Percentiles rank a stretch among this genome's conserved stretches.
phyloP scores from a whole-genome alignment of 1,284 basidiomycete species.

The Moesziomyces globuligerus region DNA sequence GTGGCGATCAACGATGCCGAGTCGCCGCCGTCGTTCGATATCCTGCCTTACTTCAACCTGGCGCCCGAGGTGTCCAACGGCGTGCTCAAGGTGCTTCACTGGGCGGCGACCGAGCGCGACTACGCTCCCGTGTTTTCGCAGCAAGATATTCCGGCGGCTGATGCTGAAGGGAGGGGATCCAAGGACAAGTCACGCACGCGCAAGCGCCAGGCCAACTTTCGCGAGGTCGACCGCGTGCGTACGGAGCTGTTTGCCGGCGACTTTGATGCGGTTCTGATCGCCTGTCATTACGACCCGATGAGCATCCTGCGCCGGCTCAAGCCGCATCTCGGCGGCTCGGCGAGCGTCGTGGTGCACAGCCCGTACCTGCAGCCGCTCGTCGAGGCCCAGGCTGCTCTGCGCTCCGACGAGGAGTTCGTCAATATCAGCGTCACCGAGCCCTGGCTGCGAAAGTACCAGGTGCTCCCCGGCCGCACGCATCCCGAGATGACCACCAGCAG shows the following conservation, averaged over 20 bases:
- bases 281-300: conserved; percentile 85
- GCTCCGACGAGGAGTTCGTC: conserved; percentile 77
- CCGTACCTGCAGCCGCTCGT: conserved; percentile 79
- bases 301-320: conserved; percentile 81
- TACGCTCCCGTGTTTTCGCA: conserved; percentile 40
- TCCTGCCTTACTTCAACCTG: conserved; percentile 82
- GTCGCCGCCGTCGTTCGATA: conserved; percentile 89
- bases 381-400: conserved; percentile 79
- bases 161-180: conserved; percentile 1
- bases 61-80: conserved; percentile 61
- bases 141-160: conserved; percentile 18
- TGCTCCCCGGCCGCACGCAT: conserved; percentile 93
- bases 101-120: conserved; percentile 55
- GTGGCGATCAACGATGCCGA: conserved; percentile 89
- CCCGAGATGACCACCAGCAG: conserved; percentile 92
- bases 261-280: conserved; percentile 74
- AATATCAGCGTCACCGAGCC: conserved; percentile 85
- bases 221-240: conserved; percentile 70
- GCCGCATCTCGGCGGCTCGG: conserved; percentile 84
- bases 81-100: conserved; percentile 51
- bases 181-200: conserved; percentile 43
- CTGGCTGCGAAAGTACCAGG: conserved; percentile 91
- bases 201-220: conserved; percentile 45
- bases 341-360: conserved; percentile 85
- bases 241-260: conserved; percentile 86